These are phyloP conservation scores for Apiospora hydei DNA, from an alignment of 2,329 filamentous ascomycete species.

Conservation along the genomic window DNA sequence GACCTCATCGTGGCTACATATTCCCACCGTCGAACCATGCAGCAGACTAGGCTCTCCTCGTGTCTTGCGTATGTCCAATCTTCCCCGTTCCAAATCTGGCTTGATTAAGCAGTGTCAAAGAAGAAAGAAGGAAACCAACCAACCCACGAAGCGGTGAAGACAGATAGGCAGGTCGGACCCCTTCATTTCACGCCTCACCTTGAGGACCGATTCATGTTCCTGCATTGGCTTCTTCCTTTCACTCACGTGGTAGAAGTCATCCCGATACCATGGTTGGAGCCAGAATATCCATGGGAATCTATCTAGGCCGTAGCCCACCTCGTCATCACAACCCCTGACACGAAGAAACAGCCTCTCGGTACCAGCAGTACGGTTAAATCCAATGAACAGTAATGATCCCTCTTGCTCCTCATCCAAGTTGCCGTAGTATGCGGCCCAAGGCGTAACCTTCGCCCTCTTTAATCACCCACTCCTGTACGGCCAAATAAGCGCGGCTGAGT, in stretches of 20 bases:
- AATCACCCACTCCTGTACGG: background rate
- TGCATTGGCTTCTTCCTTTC: background rate
- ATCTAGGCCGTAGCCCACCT: background rate
- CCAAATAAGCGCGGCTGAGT: background rate
- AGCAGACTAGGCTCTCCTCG: background rate
- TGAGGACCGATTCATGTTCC: constrained; percentile 15
- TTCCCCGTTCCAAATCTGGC: background rate
- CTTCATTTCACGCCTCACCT: constrained; percentile 12
- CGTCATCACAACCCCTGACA: constrained; percentile 7
- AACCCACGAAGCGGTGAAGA: background rate
- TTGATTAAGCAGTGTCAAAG: background rate
- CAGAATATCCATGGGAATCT: background rate
- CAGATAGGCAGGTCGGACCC: background rate
- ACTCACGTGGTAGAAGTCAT: constrained; percentile 8
- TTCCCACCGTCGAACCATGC: constrained; percentile 18
- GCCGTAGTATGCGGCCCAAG: background rate
- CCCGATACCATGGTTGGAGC: constrained; percentile 6
- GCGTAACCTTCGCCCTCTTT: background rate
- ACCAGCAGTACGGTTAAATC: background rate
- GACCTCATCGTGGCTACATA: constrained; percentile 18
- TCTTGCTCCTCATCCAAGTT: background rate
- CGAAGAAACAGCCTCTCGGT: constrained; percentile 2
- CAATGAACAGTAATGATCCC: background rate
- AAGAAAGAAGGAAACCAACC: background rate
- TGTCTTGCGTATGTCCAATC: constrained; percentile 8